A percentile compares a stretch with the other conserved stretches of the same genome.
These are phyloP conservation scores for Apiospora arundinis DNA, from an alignment of 2,329 filamentous ascomycete species.

Conservation along the genomic window DNA sequence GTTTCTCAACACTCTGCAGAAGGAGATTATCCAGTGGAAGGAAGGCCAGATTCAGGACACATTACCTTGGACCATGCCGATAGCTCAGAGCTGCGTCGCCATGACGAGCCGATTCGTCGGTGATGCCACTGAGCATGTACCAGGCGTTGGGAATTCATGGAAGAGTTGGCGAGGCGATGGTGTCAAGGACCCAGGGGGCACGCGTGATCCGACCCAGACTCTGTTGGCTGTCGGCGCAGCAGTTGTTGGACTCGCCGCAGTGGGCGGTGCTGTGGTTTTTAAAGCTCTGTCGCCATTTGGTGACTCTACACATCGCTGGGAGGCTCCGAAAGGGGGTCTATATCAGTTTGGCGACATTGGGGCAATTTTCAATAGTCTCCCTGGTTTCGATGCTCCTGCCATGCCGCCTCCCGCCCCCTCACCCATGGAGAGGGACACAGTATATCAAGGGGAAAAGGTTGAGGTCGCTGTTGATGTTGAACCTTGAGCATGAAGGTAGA, in stretches of 20 bases:
- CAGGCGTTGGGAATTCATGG: slow-evolving; percentile 41
- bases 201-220: slow-evolving; percentile 36
- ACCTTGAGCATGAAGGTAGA: neutral
- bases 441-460: slow-evolving; percentile 25
- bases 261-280: slow-evolving; percentile 49
- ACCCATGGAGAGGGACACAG: slow-evolving; percentile 23
- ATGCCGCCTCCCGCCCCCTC: neutral
- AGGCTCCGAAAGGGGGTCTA: slow-evolving; percentile 40
- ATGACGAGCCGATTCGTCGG: slow-evolving; percentile 38
- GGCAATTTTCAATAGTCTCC: slow-evolving; percentile 46
- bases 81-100: slow-evolving; percentile 27
- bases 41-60: slow-evolving; percentile 16
- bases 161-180: slow-evolving; percentile 43
- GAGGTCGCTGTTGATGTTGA: slow-evolving; percentile 26
- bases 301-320: slow-evolving; percentile 51
- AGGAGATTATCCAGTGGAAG: slow-evolving; percentile 18
- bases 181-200: slow-evolving; percentile 35
- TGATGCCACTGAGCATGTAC: slow-evolving; percentile 40
- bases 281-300: slow-evolving; percentile 52
- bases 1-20: slow-evolving; percentile 31
- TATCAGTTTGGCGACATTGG: slow-evolving; percentile 55
- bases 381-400: slow-evolving; percentile 24
- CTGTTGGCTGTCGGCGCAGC: slow-evolving; percentile 46
- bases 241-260: slow-evolving; percentile 37
- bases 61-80: slow-evolving; percentile 33